Conservation (phyloP, 23 red algal species). For the Gracilariopsis chorda region DNA sequence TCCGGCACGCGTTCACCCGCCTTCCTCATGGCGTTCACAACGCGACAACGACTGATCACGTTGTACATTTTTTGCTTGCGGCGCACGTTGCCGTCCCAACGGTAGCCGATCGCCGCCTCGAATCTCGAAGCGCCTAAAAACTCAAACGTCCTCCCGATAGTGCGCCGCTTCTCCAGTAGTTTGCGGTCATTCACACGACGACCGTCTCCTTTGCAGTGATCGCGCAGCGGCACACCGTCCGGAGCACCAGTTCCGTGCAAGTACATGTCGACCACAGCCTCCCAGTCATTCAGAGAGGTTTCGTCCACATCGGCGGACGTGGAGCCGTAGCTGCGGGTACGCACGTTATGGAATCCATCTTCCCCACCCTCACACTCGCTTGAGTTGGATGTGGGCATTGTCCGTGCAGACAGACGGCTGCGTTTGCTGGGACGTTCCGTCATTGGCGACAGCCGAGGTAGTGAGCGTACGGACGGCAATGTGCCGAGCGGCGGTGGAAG, state of each 20-base stretch:
- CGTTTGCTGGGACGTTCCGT: background rate
- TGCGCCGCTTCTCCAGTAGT: conserved; percentile 58
- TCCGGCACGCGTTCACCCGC: conserved; percentile 24
- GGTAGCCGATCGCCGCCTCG: conserved; percentile 63
- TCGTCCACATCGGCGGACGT: conserved; percentile 1
- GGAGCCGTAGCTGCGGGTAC: background rate
- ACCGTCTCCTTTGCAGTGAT: conserved; percentile 35
- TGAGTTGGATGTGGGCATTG: background rate
- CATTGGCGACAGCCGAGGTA: background rate
- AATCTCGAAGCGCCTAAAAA: conserved; percentile 32
- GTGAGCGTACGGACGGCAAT: background rate
- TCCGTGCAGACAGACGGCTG: conserved; percentile 2
- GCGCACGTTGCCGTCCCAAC: conserved; percentile 21
- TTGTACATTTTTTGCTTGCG: conserved; percentile 70
- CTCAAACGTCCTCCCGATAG: conserved; percentile 64
- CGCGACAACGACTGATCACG: conserved; percentile 58
- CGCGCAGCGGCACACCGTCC: conserved; percentile 40
- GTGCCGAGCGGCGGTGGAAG: background rate
- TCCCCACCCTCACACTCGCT: background rate
- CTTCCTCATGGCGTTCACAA: conserved; percentile 59
- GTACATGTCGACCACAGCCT: conserved; percentile 63
- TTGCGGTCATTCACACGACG: conserved; percentile 55
- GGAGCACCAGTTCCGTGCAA: conserved; percentile 33
- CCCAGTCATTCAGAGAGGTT: conserved; percentile 41
- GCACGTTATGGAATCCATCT: background rate